Conservation (phyloP, 768 basidiomycete species). For the Hygrocybe coccinea region DNA sequence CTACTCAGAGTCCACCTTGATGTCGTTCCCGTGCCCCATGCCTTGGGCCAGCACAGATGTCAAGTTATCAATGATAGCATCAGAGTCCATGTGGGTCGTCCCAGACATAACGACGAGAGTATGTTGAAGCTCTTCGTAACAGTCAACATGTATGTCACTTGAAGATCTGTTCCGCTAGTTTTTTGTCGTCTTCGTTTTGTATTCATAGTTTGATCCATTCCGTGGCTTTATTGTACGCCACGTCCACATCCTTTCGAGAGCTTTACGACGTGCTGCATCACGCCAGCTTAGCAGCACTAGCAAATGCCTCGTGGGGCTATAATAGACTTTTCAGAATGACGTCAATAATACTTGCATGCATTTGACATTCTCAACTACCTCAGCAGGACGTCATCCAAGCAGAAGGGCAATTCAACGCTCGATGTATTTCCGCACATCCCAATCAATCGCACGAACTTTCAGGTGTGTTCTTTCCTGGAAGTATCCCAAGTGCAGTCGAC, state of each 20-base stretch:
- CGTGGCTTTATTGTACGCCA: conserved; percentile 5
- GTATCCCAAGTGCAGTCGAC: background rate
- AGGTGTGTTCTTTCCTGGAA: background rate
- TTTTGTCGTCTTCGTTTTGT: conserved; percentile 4
- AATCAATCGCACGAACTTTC: background rate
- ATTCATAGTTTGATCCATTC: conserved; percentile 7
- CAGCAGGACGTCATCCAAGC: background rate
- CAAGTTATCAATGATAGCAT: background rate
- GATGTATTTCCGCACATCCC: conserved; percentile 4
- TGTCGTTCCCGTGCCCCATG: background rate
- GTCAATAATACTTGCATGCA: background rate
- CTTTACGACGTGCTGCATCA: background rate
- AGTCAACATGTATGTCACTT: conserved; percentile 4
- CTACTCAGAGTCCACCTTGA: background rate
- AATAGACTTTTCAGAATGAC: no score
- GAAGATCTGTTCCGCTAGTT: background rate
- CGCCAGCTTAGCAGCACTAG: no score
- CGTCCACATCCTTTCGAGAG: conserved; percentile 1
- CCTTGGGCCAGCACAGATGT: conserved; percentile 9
- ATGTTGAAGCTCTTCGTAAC: conserved; percentile 4
- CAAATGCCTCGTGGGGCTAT: no score
- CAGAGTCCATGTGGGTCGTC: background rate
- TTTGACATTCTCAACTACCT: background rate
- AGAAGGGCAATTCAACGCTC: background rate
- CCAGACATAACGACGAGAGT: conserved; percentile 5